A percentile compares a stretch with the other conserved stretches of the same genome.
These are phyloP conservation scores for Solanum raphanifolium DNA, from an alignment of 257 asterid species.

Conservation along the genomic window DNA sequence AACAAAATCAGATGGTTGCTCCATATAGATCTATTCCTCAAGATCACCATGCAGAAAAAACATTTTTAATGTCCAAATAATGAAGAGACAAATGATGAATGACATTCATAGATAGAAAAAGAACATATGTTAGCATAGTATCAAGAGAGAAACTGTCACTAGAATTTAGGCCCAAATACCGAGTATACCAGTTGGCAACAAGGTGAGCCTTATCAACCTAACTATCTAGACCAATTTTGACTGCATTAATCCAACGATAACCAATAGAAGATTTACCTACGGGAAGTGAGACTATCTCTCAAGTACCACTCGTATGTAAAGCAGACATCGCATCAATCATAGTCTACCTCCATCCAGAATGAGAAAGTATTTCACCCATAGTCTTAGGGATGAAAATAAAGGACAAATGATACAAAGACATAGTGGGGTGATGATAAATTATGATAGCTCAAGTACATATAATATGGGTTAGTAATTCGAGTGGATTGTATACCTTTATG, in stretches of 20 bases:
- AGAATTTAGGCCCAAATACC: not conserved
- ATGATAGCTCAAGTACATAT: not conserved
- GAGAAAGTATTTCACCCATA: not conserved
- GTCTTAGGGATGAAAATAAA: not conserved
- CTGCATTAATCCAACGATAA: too few species aligned
- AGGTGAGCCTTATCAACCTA: not conserved
- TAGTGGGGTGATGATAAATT: not conserved
- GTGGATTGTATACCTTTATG: not conserved
- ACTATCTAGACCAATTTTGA: not conserved
- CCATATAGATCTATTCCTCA: too few species aligned
- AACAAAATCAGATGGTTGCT: too few species aligned
- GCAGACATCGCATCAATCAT: not conserved
- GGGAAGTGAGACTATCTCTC: not conserved
- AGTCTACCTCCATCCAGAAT: not conserved
- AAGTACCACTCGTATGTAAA: not conserved
- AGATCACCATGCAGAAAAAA: too few species aligned
- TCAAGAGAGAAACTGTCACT: not conserved
- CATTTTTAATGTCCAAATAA: too few species aligned
- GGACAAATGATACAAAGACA: too few species aligned
- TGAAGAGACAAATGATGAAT: too few species aligned
- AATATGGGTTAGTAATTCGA: not conserved
- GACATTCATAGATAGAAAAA: not conserved
- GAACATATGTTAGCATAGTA: not conserved
- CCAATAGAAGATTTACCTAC: not conserved
- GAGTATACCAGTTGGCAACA: not conserved